Percentiles rank a stretch among this genome's conserved stretches.
These are phyloP conservation scores for Sungouiella blattae DNA, from an alignment of 805 yeast genomes.

Conservation along the genomic window DNA sequence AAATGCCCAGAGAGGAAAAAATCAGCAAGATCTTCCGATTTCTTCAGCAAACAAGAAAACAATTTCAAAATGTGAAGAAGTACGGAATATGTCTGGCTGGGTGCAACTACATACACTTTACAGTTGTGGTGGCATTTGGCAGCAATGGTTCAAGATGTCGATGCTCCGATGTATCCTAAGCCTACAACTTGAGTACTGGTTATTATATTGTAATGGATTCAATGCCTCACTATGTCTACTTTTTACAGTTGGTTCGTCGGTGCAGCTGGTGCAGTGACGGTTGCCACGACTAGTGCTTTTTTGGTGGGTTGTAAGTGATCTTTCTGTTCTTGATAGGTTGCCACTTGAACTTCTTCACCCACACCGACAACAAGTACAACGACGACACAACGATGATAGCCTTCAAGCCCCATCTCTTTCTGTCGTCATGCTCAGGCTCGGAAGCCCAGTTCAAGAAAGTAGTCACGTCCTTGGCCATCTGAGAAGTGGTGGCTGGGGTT, in stretches of 20 bases:
- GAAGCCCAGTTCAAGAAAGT: slow-evolving; percentile 97
- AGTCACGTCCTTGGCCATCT: slow-evolving; percentile 98
- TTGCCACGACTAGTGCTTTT: slow-evolving; percentile 42
- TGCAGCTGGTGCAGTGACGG: no score
- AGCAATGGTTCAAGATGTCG: no score
- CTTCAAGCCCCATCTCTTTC: slow-evolving; percentile 95
- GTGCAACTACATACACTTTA: no score
- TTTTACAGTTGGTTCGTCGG: not conserved
- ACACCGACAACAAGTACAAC: slow-evolving; percentile 75
- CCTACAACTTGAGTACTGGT: no score
- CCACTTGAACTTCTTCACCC: slow-evolving; percentile 99
- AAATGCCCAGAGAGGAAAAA: no score
- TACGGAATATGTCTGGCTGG: no score
- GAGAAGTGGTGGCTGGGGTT: slow-evolving; percentile 96
- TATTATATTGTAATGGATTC: no score
- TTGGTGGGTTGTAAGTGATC: slow-evolving; percentile 90
- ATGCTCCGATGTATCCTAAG: no score
- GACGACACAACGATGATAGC: slow-evolving; percentile 78
- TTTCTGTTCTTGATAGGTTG: slow-evolving; percentile 92
- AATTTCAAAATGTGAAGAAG: no score
- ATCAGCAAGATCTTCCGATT: no score
- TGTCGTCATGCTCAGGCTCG: slow-evolving; percentile 97
- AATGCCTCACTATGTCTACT: not conserved
- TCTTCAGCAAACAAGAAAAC: no score
- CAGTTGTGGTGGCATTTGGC: no score